Evolutionary conservation across 2,329 filamentous ascomycete species (phyloP).

Genomic region (Neopestalotiopsis rosae): DNA sequence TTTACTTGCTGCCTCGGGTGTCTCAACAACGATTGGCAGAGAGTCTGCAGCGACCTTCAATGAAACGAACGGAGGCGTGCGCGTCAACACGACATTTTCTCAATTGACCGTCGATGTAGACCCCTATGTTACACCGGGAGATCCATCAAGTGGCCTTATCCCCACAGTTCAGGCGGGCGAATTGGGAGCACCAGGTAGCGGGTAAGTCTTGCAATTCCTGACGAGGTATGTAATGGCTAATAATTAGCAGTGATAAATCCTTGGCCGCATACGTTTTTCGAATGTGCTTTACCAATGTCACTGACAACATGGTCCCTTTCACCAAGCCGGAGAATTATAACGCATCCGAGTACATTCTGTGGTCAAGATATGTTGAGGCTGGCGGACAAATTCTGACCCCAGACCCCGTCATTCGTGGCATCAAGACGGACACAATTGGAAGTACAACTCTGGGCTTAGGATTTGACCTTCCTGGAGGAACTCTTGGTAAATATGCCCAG

Average conservation of each 20-base stretch:
- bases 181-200: slow-evolving; percentile 7
- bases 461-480: too few species aligned
- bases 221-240: too few species aligned
- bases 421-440: too few species aligned
- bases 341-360: not conserved
- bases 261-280: slow-evolving; percentile 24
- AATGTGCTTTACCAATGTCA: slow-evolving; percentile 26
- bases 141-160: slow-evolving; percentile 15
- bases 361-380: too few species aligned
- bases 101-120: slow-evolving; percentile 27
- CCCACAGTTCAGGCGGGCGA: not conserved
- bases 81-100: slow-evolving; percentile 23
- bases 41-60: not conserved
- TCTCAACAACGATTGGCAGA: slow-evolving; percentile 25
- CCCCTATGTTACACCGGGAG: slow-evolving; percentile 24
- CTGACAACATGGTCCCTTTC: slow-evolving; percentile 22
- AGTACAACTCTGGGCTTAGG: too few species aligned
- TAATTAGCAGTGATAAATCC: too few species aligned
- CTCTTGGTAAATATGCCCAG: too few species aligned
- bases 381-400: too few species aligned
- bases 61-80: slow-evolving; percentile 23
- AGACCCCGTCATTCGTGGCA: too few species aligned
- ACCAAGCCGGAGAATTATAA: slow-evolving; percentile 26
- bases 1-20: slow-evolving; percentile 26
- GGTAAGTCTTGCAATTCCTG: slow-evolving; percentile 26